Conservation (phyloP, 2,329 filamentous ascomycete genomes). For the Calycina marina region DNA sequence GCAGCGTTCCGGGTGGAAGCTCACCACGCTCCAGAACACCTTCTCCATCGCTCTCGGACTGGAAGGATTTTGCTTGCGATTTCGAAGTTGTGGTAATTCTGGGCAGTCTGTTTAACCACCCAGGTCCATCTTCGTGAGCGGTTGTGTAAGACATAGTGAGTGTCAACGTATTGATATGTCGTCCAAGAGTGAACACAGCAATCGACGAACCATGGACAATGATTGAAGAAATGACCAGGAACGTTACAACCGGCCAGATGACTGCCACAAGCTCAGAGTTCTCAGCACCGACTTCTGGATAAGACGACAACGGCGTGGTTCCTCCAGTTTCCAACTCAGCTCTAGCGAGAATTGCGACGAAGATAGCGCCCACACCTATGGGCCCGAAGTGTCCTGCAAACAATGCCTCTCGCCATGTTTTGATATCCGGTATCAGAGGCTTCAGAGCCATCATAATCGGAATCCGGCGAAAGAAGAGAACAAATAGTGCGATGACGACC, state of each 20-base stretch:
- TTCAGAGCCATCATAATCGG: conserved; percentile 88
- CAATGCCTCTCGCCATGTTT: conserved; percentile 92
- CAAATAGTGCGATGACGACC: conserved; percentile 83
- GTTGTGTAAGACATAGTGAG: conserved; percentile 94
- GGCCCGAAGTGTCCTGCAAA: conserved; percentile 97
- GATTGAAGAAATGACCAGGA: conserved; percentile 88
- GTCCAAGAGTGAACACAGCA: conserved; percentile 92
- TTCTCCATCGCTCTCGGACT: conserved; percentile 63
- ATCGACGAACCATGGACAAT: conserved; percentile 95
- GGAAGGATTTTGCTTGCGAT: conserved; percentile 67
- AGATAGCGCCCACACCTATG: conserved; percentile 93
- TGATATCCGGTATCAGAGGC: conserved; percentile 87
- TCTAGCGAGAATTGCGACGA: conserved; percentile 81
- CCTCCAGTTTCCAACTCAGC: conserved; percentile 69
- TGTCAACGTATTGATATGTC: conserved; percentile 92
- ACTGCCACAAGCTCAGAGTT: conserved; percentile 62
- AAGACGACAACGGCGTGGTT: conserved; percentile 55
- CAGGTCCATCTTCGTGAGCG: conserved; percentile 73
- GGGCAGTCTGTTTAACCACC: conserved; percentile 91
- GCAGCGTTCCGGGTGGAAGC: conserved; percentile 55
- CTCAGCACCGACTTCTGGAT: conserved; percentile 36
- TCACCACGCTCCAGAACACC: conserved; percentile 35
- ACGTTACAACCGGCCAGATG: conserved; percentile 92
- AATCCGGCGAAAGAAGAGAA: conserved; percentile 90
- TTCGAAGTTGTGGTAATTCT: conserved; percentile 51